Base-by-base conservation (phyloP, 768 basidiomycete species). In the Leccinum uliginosum region DNA sequence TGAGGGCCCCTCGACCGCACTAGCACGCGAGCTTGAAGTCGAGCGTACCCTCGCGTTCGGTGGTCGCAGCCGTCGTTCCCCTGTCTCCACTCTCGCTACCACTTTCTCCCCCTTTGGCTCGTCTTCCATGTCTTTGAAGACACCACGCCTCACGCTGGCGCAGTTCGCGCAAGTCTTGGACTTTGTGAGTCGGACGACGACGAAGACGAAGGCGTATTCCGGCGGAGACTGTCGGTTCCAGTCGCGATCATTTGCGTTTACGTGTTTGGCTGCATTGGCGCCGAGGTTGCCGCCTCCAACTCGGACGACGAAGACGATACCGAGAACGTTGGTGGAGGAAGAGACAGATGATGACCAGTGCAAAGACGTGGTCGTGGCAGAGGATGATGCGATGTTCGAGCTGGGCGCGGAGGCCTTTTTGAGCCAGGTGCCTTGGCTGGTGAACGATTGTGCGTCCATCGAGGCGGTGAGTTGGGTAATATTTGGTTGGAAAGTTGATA, bases 371-470 rank as follows among this genome's bases (percentile, higher is more conserved):
- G 1, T 10, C 1, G 54, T 48, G 3, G 1, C 11, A 1, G 51
- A 54, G 3, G 55, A 64, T 4, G 58, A 66, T 45, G 38, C 48
- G 1, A 24, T 58, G 6, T 60, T 66, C 11, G 64, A 65, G 50
- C 5, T 57, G 10, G 24, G 43, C 1, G 56, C 64, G 6, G 50
- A 60, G 26, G 30, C 35, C 1, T 60, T 66, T 21, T 47, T 57
- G 32, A 44, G 11, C 1, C 60, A 59, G 38, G 26, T 59, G 1
- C 54, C 53, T 2, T 58, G 56, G 56, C 8, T 45, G 44, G 44
- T 45, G 21, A 45, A 21, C 3, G 44, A 45, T 45, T 12, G 11
- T 14, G n/a, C 44, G 23, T 45, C 14, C 14, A 45, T 45, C 6
- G 12, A 45, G 12, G 44, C 44, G n/a, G 44, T 23, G 23, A 23